Evolutionary conservation across 345 rosid genomes (phyloP).

Genomic region (Salix purpurea): DNA sequence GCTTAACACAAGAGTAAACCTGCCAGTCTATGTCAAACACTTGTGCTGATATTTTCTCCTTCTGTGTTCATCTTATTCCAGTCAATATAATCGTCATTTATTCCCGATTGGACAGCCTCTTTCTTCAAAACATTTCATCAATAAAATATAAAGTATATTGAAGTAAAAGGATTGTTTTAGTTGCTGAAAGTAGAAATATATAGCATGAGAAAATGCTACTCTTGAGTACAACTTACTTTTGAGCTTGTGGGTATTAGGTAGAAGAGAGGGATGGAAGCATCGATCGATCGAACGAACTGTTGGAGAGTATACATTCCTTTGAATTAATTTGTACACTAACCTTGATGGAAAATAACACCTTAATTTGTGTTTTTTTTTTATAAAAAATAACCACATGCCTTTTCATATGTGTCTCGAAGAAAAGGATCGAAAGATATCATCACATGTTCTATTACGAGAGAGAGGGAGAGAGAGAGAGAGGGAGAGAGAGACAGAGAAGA

Average conservation of each 20-base stretch:
- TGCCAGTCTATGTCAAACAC: slow-evolving; percentile 20
- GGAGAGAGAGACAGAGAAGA: no score
- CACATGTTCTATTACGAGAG: slow-evolving; percentile 1
- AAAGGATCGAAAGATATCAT: slow-evolving; percentile 2
- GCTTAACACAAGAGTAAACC: slow-evolving; percentile 20
- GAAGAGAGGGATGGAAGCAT: slow-evolving; percentile 33
- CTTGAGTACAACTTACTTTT: slow-evolving; percentile 43
- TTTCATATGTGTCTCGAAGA: slow-evolving; percentile 5
- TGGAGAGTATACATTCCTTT: slow-evolving; percentile 41
- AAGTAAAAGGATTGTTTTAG: slow-evolving; percentile 1
- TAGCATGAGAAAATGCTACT: slow-evolving; percentile 6
- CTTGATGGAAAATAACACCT: slow-evolving; percentile 46
- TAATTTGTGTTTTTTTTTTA: slow-evolving; percentile 8
- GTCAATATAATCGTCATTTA: no score
- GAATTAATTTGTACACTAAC: slow-evolving; percentile 37
- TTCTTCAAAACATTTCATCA: not conserved
- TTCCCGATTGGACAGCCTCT: not conserved
- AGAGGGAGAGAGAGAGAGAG: no score
- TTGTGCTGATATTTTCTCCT: not conserved
- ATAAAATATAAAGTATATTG: not conserved
- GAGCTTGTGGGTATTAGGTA: slow-evolving; percentile 35
- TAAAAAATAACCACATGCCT: slow-evolving; percentile 6
- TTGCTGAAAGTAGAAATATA: not conserved
- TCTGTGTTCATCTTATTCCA: not conserved
- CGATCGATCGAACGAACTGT: slow-evolving; percentile 15